Evolutionary conservation across 352 stramenopile species (phyloP), one percentile per base, ranked within the genome.

Genomic region (Pythium aristosporum): DNA sequence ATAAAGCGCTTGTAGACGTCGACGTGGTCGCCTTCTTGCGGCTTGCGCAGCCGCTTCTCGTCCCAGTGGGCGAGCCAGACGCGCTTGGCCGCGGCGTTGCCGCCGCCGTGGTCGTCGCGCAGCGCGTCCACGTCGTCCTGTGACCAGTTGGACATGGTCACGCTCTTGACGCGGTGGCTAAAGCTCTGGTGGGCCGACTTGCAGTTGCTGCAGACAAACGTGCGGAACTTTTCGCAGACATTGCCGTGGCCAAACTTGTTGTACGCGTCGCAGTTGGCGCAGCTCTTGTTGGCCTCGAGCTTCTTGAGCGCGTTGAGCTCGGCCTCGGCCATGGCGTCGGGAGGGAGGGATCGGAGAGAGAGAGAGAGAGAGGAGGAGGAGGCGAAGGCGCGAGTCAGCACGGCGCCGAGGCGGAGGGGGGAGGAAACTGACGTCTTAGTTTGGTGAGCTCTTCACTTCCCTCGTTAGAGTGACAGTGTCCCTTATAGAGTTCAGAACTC

Each of bases 91-190:
- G 77, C 80, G 9, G 91, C 86, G 66, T 98, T 98, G 57, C 93
- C 93, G 57, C 89, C 86, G n/a, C 75, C 80, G 57, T 95, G 92
- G 61, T 82, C 72, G 34, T 96, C 85, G 32, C 88, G 82, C 30
- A 98, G 68, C 41, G 89, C 82, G 20, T 95, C 76, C 16, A 98
- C 95, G 61, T 98, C 94, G 0, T 87, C 80, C 60, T 92, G 81
- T 23, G 80, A 94, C 95, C 95, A 98, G 68, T 89, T 96, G 54
- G 77, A 94, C 95, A 98, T 98, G 56, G 94, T 98, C 20, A 98
- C 80, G 51, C 85, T 94, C 76, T 98, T 98, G 73, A 97, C 96
- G 79, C 95, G 91, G 72, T 97, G 92, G 43, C 80, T 96, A 65
- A 91, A 96, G 67, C 92, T 96, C 76, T 98, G 92, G 72, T 98